A percentile compares a stretch with the other conserved stretches of the same genome.
These are phyloP conservation scores for Sesbania bispinosa DNA, from an alignment of 306 rosid species.

Conservation along the genomic window DNA sequence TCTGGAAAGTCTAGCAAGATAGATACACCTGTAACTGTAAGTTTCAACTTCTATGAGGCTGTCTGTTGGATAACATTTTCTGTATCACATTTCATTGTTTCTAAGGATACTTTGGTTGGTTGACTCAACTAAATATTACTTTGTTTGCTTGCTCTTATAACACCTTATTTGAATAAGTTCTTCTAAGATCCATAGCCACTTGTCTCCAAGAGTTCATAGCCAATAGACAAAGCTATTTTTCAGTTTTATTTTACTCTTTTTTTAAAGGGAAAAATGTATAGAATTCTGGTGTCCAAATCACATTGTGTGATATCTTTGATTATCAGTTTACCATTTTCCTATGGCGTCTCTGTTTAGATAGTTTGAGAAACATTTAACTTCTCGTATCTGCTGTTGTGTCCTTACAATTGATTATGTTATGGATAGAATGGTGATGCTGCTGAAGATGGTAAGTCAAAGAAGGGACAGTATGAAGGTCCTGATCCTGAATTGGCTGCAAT, in stretches of 20 bases:
- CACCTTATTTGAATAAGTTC: not conserved
- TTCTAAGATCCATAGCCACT: not conserved
- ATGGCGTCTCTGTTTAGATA: not conserved
- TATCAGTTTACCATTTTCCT: not conserved
- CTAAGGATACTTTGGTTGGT: slow-evolving; percentile 1
- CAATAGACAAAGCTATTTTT: not conserved
- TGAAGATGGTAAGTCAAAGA: slow-evolving; percentile 85
- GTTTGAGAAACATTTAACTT: slow-evolving; percentile 8
- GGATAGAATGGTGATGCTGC: slow-evolving; percentile 71
- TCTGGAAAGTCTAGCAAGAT: slow-evolving; percentile 68
- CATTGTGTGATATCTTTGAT: not conserved
- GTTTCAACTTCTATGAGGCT: slow-evolving; percentile 35
- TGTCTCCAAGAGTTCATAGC: not conserved
- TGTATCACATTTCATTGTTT: not conserved
- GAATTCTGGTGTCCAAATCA: not conserved
- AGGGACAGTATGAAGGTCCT: slow-evolving; percentile 86
- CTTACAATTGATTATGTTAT: slow-evolving; percentile 9
- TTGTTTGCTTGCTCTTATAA: not conserved
- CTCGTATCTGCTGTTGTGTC: slow-evolving; percentile 2
- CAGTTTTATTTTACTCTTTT: not conserved
- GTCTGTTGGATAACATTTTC: not conserved
- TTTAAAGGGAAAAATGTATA: not conserved
- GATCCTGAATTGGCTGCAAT: slow-evolving; percentile 98
- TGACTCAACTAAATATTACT: not conserved
- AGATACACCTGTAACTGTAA: slow-evolving; percentile 63